phyloP scores from a whole-genome alignment of 148 eudicot genomes.

The Rhododendron vialii region DNA sequence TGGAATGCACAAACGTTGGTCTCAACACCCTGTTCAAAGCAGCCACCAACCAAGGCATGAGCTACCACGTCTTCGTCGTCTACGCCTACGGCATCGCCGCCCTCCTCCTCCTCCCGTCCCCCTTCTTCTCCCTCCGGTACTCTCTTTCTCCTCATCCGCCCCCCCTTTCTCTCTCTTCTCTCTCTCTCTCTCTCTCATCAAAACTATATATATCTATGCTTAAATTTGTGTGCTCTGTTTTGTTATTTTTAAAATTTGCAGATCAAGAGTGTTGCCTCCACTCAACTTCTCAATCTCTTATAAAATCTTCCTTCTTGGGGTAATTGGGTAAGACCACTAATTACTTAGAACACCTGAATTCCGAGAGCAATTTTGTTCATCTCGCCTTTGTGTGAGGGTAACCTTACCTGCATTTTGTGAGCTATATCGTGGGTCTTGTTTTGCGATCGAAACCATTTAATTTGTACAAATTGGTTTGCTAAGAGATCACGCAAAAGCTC shows the following conservation, averaged over 20 bases:
- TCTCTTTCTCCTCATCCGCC: not conserved
- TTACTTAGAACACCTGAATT: not conserved
- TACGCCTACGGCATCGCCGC: not conserved
- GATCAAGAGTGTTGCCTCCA: not conserved
- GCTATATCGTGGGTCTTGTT: not conserved
- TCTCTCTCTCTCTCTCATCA: not conserved
- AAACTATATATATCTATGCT: not conserved
- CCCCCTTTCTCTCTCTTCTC: too few species aligned
- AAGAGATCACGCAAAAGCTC: not conserved
- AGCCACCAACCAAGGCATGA: not conserved
- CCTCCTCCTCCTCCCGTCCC: not conserved
- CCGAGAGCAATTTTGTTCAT: not conserved
- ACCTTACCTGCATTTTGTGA: not conserved
- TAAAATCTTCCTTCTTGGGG: not conserved
- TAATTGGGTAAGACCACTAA: not conserved
- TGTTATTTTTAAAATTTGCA: not conserved
- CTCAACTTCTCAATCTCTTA: not conserved
- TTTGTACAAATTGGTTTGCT: too few species aligned
- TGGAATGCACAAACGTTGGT: not conserved
- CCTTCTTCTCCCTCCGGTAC: not conserved
- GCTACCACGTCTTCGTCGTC: conserved; percentile 3
- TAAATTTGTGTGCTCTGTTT: not conserved
- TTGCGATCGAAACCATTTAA: too few species aligned
- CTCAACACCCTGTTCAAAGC: not conserved
- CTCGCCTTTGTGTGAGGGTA: too few species aligned